Base-by-base conservation (phyloP, 352 stramenopile genomes). In the Thalassiosira mediterranea region DNA sequence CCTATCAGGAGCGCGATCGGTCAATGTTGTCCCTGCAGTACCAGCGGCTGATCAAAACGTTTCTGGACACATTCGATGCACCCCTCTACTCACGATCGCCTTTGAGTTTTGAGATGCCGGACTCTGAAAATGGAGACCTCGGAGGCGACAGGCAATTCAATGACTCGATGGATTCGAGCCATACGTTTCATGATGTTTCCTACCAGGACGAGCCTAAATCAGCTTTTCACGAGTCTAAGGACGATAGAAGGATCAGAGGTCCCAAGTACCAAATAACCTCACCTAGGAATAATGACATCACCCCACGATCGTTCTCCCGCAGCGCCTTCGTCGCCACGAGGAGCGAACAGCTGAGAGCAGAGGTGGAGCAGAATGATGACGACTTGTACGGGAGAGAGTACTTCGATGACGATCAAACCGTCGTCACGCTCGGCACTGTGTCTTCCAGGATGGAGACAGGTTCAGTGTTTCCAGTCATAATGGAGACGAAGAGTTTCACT, bases 321-420 rank as follows among this genome's bases (percentile, higher is more conserved):
- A 80, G 65, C 57, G 78, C 84, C 3, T 93, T 88, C 73, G 85
- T 87, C 11, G 85, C 81, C 34, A 87, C 63, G 23, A 91, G 83
- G 44, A 91, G 29, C 13, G 87, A 93, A 66, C 68, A 83, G 38
- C 81, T 91, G 68, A 80, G 75, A 47, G 59, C 83, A 53, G 83
- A 91, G 53, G 80, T 83, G 40, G 84, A 91, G 49, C 38, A 87
- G 17, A 72, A 80, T 51, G 40, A 65, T 15, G 58, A 65, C 31
- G 51, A 72, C 10, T 15, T 48, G 23, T 67, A 73, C 46, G 62
- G 57, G 17, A 76, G 46, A 25, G 73, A 86, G 21, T 82, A 84
- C 54, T 81, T 89, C 62, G 87, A 93, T 32, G 87, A 93, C 58
- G 87, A 93, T 52, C 77, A 91, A 81, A 93, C 88, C 11, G 80